These are phyloP conservation scores for Syncephalis fuscata DNA, from an alignment of 371 early-diverging fungal genomes.

Conservation along the genomic window DNA sequence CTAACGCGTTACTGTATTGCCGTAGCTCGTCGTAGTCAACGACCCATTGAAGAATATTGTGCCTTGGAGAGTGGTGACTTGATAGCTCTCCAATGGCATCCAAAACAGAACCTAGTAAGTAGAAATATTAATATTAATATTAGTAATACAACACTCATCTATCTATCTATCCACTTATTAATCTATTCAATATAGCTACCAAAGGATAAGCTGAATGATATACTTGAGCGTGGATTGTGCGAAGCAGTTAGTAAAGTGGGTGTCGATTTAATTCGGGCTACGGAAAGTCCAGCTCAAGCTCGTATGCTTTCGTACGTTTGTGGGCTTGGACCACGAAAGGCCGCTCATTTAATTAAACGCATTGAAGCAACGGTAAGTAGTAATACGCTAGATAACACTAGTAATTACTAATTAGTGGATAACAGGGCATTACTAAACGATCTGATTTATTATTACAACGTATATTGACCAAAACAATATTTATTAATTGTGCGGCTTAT, in stretches of 20 bases:
- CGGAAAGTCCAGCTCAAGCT: constrained; percentile 45
- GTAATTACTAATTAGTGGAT: no score
- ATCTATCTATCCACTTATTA: neutral
- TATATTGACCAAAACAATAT: constrained; percentile 54
- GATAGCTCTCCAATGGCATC: constrained; percentile 48
- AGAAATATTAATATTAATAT: neutral
- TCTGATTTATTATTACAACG: constrained; percentile 50
- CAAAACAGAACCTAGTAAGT: constrained; percentile 43
- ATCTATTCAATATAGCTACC: constrained; percentile 14
- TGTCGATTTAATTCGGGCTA: constrained; percentile 74
- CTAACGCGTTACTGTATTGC: constrained; percentile 77
- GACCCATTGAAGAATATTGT: constrained; percentile 71
- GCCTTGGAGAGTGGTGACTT: constrained; percentile 53
- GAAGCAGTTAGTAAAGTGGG: constrained; percentile 75
- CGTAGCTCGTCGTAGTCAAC: constrained; percentile 72
- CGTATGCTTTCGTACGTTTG: constrained; percentile 72
- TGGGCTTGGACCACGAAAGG: constrained; percentile 93
- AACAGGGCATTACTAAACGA: constrained; percentile 14
- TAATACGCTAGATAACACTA: constrained; percentile 7
- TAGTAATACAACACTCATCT: constrained; percentile 1
- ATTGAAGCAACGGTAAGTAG: constrained; percentile 6
- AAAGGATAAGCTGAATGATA: constrained; percentile 38
- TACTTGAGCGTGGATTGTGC: constrained; percentile 74
- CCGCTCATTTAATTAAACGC: constrained; percentile 41
- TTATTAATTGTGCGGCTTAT: constrained; percentile 88